Percentiles rank a stretch among this genome's conserved stretches.
Conservation (phyloP, 169 alveolate species). For the Pseudocohnilembus persalinus region DNA sequence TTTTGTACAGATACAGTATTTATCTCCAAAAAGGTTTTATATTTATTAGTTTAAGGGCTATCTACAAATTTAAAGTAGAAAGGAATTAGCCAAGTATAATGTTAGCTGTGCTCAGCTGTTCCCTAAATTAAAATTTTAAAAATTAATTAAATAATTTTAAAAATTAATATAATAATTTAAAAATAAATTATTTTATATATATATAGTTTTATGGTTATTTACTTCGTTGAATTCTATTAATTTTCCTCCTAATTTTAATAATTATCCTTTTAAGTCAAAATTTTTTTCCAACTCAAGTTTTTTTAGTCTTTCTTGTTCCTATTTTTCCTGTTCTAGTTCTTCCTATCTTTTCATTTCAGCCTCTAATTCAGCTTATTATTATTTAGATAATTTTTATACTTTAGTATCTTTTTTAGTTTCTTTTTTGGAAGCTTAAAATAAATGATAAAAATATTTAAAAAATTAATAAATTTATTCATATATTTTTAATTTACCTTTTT, state of each 20-base stretch:
- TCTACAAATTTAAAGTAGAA: conserved; percentile 39
- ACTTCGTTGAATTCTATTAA: conserved; percentile 32
- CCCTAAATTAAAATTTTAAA: not conserved
- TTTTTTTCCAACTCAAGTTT: conserved; percentile 33
- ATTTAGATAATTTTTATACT: conserved; percentile 37
- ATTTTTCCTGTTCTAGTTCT: conserved; percentile 31
- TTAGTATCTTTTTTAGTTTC: conserved; percentile 42
- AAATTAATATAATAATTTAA: not conserved
- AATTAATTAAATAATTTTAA: not conserved
- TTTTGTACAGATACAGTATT: conserved; percentile 63
- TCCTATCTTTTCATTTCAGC: conserved; percentile 37
- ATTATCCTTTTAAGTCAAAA: conserved; percentile 38
- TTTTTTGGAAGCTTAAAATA: conserved; percentile 42
- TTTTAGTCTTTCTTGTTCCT: conserved; percentile 36
- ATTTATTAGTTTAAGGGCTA: conserved; percentile 50
- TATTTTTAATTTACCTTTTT: conserved; percentile 49
- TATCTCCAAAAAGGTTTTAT: conserved; percentile 51
- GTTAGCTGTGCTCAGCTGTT: conserved; percentile 27
- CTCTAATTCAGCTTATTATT: conserved; percentile 31
- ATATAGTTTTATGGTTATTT: conserved; percentile 5
- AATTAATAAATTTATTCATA: no score
- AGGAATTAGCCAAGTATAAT: conserved; percentile 44
- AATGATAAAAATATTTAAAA: no score
- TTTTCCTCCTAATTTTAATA: conserved; percentile 44
- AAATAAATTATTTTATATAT: not conserved